Conservation (phyloP, 805 yeast species). For the Diddensiella transvaalensis region DNA sequence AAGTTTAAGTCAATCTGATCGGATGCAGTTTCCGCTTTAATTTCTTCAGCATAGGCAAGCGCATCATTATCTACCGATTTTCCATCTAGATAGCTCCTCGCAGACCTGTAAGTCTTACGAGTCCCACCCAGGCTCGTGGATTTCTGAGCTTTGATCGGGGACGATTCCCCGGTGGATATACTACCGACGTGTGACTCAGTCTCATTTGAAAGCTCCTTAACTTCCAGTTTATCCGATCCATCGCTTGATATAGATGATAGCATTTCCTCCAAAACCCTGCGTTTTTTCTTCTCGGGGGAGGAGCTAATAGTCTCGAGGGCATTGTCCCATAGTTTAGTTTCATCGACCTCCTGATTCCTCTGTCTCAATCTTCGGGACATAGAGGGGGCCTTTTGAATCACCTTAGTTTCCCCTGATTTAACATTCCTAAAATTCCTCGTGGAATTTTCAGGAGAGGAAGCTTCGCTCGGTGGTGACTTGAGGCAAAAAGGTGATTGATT, state of each 20-base stretch:
- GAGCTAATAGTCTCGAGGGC: neutral
- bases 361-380: no score
- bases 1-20: constrained; percentile 2
- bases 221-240: neutral
- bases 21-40: neutral
- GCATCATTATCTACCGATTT: neutral
- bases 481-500: no score
- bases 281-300: neutral
- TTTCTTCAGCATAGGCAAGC: neutral
- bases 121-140: neutral
- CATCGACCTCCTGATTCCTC: neutral
- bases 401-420: no score
- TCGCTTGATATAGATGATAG: neutral
- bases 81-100: neutral
- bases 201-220: neutral
- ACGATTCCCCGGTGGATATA: neutral
- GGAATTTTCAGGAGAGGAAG: no score
- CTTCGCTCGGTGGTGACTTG: no score
- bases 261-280: neutral
- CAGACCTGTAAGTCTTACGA: neutral
- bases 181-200: neutral
- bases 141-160: neutral
- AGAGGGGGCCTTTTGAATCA: no score
- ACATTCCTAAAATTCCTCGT: no score
- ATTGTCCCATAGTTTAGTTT: neutral